phyloP scores from a whole-genome alignment of 208 protist genomes.

The Trypanosoma boissoni region DNA sequence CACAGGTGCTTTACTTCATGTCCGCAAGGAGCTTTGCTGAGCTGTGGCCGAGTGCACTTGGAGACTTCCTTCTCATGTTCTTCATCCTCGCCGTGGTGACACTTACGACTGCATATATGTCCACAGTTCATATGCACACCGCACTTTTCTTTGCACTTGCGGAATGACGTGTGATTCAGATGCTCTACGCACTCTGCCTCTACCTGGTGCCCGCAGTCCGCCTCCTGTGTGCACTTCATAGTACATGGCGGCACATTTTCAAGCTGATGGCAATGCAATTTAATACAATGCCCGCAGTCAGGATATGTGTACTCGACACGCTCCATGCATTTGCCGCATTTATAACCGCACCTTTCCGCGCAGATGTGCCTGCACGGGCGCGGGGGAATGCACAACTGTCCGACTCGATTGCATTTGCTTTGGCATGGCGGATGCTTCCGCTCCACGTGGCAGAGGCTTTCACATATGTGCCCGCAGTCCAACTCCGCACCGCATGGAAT shows the following conservation, averaged over 20 bases:
- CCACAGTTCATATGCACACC: conserved; percentile 13
- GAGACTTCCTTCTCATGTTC: background rate
- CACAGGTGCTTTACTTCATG: background rate
- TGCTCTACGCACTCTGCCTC: background rate
- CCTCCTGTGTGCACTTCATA: conserved; percentile 6
- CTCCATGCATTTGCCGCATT: conserved; percentile 6
- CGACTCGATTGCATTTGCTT: background rate
- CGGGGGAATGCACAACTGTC: background rate
- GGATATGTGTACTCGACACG: background rate
- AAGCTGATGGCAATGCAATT: conserved; percentile 1
- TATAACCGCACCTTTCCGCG: background rate
- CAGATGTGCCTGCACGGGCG: conserved; percentile 4
- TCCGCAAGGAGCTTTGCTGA: background rate
- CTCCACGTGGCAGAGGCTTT: conserved; percentile 1
- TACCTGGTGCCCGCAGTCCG: background rate
- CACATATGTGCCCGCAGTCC: conserved; percentile 5
- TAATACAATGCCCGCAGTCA: background rate
- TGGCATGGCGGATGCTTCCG: background rate
- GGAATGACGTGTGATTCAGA: background rate
- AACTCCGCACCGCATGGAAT: background rate
- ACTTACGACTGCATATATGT: conserved; percentile 5
- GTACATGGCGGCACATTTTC: background rate
- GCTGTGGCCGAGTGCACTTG: background rate
- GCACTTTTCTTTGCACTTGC: conserved; percentile 1
- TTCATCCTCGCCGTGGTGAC: conserved; percentile 9